Evolutionary conservation across 2,329 filamentous ascomycete genomes (phyloP), one percentile per base, ranked within the genome.

Genomic region (Thielaviopsis populi): DNA sequence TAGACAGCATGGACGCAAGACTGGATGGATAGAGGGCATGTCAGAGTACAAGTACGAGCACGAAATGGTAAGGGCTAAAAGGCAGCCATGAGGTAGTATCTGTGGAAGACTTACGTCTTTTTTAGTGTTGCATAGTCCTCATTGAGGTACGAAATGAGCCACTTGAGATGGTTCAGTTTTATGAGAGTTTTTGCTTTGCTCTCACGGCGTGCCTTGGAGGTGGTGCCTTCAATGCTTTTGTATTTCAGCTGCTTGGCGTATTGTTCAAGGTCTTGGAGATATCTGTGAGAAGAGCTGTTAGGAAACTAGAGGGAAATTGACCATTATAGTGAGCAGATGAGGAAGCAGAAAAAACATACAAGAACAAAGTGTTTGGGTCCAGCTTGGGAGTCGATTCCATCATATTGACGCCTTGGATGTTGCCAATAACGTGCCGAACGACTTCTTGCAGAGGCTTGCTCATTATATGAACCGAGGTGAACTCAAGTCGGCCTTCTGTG

Each of bases 391-490:
- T 86, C 54, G 94, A 89, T 66, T 91, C 87, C 3, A 92, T 88
- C 56, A 95, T 75, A 68, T 85, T 91, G 50, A 95, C 80, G 17
- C 88, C 73, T 48, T 72, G 70, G 46, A 73, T 68, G 33, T 72
- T 70, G 4, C 73, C 72, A 2, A 75, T 73, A 48, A 75, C 70
- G 53, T 75, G 73, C 61, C 74, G 73, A 40, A 75, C 77, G 24
- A 83, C 84, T 67, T 90, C 84, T 7, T 86, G 85, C 2, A 96
- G 78, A 17, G 83, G 75, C 69, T 90, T 90, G 71, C 89, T 94
- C 75, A 91, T 94, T 73, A 96, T 88, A 68, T 95, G 89, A 59
- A 96, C 83, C 15, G 85, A 75, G 0, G 90, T 91, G 70, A 72
- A 70, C 69, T 83, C 78, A 69, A 89, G 91, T 69, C 90, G 90